Base-by-base conservation (phyloP, 2,329 filamentous ascomycete genomes). In the Calonectria naviculata region DNA sequence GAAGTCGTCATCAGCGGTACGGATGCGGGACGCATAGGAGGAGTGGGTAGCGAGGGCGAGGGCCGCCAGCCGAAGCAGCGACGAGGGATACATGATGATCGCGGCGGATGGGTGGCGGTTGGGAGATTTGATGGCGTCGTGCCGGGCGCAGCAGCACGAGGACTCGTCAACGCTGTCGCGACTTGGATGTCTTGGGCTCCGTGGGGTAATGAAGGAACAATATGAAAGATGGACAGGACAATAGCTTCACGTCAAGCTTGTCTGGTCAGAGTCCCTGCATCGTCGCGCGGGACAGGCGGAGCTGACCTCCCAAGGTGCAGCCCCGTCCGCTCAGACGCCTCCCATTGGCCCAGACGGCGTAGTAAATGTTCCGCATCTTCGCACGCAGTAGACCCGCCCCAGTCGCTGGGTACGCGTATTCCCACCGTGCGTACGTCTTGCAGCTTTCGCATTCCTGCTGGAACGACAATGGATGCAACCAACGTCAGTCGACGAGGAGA, bases 1-100 rank as follows among this genome's bases (percentile, higher is more conserved):
- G 60, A 85, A 78, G 46, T 87, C 83, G 31, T 84, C 83, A 73
- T 82, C 70, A 31, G 68, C 69, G 68, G 70, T 36, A 46, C 29
- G 64, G 38, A 56, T 64, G 67, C 65, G 77, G 49, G 74, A 71
- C 54, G 73, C 74, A 46, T 75, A 49, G 70, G 74, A 42, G 70
- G 73, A 72, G 60, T 73, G 64, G 28, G 72, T 70, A 42, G 79
- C 76, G 38, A 81, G 74, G 44, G 82, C 82, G 38, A 79, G 77
- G n/a, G 83, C 75, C 42, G 81, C 78, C 60, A 84, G 75, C 24
- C 49, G 72, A 61, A 76, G 72, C 10, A 76, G 31, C 42, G 75
- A 78, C 28, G 65, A 56, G 12, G 28, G 42, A 65, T 74, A 41
- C 77, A 78, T 78, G 49, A 29, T 68, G 65, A 52, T 52, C 15